Conservation (phyloP, 345 rosid genomes). For the Eutrema yunnanense region DNA sequence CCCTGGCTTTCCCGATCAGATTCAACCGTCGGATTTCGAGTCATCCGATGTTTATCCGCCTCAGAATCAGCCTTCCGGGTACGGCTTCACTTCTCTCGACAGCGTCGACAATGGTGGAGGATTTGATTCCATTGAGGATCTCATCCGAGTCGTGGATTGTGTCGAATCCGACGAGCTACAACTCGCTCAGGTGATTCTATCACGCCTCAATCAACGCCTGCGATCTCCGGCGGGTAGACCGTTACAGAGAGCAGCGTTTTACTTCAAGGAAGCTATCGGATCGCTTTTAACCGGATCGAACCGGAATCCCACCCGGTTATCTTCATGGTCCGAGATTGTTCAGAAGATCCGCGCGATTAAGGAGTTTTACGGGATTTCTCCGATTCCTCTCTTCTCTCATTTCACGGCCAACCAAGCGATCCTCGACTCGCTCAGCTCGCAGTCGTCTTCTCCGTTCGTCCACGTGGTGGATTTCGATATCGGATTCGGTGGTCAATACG, state of each 20-base stretch:
- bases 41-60: slow-evolving; percentile 39
- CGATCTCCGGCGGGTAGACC: slow-evolving; percentile 66
- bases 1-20: slow-evolving; percentile 31
- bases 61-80: slow-evolving; percentile 23
- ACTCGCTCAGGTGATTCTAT: slow-evolving; percentile 67
- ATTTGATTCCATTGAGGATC: slow-evolving; percentile 66
- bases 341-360: slow-evolving; percentile 67
- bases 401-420: slow-evolving; percentile 86
- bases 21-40: slow-evolving; percentile 40
- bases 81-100: slow-evolving; percentile 25
- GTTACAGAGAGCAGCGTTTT: slow-evolving; percentile 76
- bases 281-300: slow-evolving; percentile 46
- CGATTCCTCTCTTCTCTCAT: slow-evolving; percentile 86
- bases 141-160: slow-evolving; percentile 72
- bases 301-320: slow-evolving; percentile 33
- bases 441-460: slow-evolving; percentile 42
- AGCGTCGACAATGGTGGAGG: slow-evolving; percentile 24
- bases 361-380: slow-evolving; percentile 69
- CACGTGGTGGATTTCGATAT: slow-evolving; percentile 90
- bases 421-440: slow-evolving; percentile 58
- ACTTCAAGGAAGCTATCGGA: slow-evolving; percentile 81
- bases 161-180: slow-evolving; percentile 75
- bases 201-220: slow-evolving; percentile 66
- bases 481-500: slow-evolving; percentile 90
- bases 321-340: slow-evolving; percentile 67